Percentiles rank a stretch among this genome's conserved stretches.
Evolutionary conservation across 306 rosid species (phyloP).

Genomic region (Biancaea sappan): DNA sequence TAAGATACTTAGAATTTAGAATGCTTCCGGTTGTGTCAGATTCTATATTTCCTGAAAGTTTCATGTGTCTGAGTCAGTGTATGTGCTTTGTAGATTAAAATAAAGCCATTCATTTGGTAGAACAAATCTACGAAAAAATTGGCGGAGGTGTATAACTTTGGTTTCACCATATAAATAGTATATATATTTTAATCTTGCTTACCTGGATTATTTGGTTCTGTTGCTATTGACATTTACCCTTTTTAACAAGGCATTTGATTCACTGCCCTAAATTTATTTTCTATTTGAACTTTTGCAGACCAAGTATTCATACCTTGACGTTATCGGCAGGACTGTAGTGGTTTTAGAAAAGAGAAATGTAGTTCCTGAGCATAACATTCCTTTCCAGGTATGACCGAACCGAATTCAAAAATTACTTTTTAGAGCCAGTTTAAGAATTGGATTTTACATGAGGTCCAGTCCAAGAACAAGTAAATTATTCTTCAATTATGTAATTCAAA

Average conservation of each 20-base stretch:
- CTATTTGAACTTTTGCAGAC: conserved; percentile 56
- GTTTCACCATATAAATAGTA: not conserved
- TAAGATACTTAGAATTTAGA: too few species aligned
- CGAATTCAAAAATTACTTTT: not conserved
- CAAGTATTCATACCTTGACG: conserved; percentile 92
- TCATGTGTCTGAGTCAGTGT: too few species aligned
- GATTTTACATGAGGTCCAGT: conserved; percentile 5
- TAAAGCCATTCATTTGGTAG: not conserved
- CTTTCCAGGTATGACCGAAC: conserved; percentile 77
- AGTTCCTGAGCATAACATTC: conserved; percentile 85
- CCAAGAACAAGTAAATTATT: not conserved
- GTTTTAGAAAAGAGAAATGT: conserved; percentile 84
- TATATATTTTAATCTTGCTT: conserved; percentile 12
- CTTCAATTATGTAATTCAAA: conserved; percentile 6
- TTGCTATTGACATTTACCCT: not conserved
- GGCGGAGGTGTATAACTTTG: not conserved
- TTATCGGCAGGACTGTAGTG: conserved; percentile 89
- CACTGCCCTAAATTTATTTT: conserved; percentile 25
- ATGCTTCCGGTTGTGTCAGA: too few species aligned
- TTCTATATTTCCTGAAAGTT: too few species aligned
- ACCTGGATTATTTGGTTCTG: not conserved
- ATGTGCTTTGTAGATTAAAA: too few species aligned
- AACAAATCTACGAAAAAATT: not conserved
- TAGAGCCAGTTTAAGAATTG: conserved; percentile 18
- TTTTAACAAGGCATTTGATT: conserved; percentile 12